These are phyloP conservation scores for Leishmania braziliensis DNA, from an alignment of 208 protist genomes.

Conservation along the genomic window DNA sequence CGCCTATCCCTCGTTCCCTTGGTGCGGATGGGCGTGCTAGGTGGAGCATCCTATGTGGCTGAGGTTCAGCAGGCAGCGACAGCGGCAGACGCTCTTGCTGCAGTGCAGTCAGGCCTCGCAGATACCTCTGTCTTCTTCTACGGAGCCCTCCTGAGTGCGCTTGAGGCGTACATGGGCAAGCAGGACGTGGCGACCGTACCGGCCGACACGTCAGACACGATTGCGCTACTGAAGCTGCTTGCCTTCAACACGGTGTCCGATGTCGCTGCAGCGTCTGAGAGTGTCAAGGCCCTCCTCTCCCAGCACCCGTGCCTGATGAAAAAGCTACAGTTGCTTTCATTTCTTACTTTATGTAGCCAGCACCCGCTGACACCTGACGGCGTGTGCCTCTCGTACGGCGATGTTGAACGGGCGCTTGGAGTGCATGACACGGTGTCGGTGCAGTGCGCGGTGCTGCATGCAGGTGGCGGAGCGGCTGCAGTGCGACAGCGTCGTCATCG, in stretches of 20 bases:
- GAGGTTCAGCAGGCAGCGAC: conserved; percentile 16
- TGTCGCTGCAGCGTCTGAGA: conserved; percentile 8
- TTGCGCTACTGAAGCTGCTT: conserved; percentile 28
- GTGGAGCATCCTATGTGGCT: conserved; percentile 4
- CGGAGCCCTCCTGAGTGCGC: conserved; percentile 31
- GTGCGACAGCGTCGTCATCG: conserved; percentile 71
- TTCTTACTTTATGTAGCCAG: conserved; percentile 41
- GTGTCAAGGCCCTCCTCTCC: conserved; percentile 23
- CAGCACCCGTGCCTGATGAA: conserved; percentile 15
- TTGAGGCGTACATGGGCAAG: conserved; percentile 13
- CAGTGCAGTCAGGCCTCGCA: conserved; percentile 30
- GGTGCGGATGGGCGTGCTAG: neutral
- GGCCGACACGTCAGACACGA: neutral
- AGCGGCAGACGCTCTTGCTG: conserved; percentile 5
- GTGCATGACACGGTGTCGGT: conserved; percentile 21
- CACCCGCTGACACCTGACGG: conserved; percentile 10
- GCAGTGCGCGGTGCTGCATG: conserved; percentile 50
- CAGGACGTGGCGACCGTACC: neutral
- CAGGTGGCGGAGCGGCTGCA: conserved; percentile 61
- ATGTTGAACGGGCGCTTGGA: conserved; percentile 28
- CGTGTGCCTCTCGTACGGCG: conserved; percentile 31
- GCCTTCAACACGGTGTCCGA: conserved; percentile 8
- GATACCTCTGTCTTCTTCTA: conserved; percentile 58
- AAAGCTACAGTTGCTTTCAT: conserved; percentile 48
- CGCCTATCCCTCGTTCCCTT: neutral